These are phyloP conservation scores for Gelatoporia subvermispora DNA, from an alignment of 768 basidiomycete species.

Conservation along the genomic window DNA sequence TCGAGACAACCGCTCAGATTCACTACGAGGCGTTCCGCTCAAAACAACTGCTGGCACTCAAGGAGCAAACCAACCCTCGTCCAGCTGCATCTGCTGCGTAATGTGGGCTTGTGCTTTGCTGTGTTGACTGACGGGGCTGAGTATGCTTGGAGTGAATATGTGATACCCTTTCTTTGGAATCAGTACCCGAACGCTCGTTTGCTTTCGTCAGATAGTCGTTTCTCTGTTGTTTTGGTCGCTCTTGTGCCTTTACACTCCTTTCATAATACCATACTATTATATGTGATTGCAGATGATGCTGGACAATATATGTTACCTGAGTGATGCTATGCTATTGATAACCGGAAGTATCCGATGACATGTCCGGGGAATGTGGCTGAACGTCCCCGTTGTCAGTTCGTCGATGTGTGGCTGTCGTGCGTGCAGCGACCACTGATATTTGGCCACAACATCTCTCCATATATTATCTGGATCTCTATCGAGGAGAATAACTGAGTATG, in stretches of 20 bases:
- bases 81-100: constrained; percentile 26
- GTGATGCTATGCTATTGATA: no score
- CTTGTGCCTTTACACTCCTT: constrained; percentile 20
- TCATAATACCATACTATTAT: constrained; percentile 12
- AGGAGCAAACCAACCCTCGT: constrained; percentile 84
- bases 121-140: neutral
- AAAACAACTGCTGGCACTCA: constrained; percentile 94
- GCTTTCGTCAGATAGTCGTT: constrained; percentile 4
- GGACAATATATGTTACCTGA: no score
- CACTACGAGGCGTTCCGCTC: constrained; percentile 99
- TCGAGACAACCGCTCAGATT: constrained; percentile 98
- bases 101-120: neutral
- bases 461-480: neutral
- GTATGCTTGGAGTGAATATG: constrained; percentile 6
- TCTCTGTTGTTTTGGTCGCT: constrained; percentile 7
- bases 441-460: no score
- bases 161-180: constrained; percentile 14
- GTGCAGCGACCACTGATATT: no score
- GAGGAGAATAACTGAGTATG: neutral
- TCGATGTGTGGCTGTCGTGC: no score
- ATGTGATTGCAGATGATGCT: no score
- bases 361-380: no score
- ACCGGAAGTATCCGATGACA: no score
- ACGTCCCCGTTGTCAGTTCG: neutral
- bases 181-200: constrained; percentile 1